Evolutionary conservation across 768 basidiomycete genomes (phyloP).

Genomic region (Solioccasus polychromus): DNA sequence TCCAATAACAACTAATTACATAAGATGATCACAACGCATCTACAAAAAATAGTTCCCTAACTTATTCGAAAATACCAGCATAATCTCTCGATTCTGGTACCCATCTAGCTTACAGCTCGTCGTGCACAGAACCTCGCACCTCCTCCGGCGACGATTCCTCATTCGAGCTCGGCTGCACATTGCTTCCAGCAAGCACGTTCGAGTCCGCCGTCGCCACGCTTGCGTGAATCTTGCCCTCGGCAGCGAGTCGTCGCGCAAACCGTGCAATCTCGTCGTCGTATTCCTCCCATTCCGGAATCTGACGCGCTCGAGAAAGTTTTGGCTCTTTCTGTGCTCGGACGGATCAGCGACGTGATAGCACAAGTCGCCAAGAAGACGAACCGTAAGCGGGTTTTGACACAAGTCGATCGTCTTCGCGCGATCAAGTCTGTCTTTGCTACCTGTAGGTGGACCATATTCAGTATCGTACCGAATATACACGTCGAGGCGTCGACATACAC

Average conservation of each 20-base stretch:
- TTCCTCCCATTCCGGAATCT: constrained; percentile 96
- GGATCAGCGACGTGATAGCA: constrained; percentile 1
- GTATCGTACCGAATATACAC: background rate
- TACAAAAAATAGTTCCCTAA: too few relatives aligned
- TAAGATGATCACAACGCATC: too few relatives aligned
- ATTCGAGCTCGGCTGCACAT: constrained; percentile 24
- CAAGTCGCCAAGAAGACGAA: constrained; percentile 34
- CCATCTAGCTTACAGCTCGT: constrained; percentile 17
- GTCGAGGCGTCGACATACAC: constrained; percentile 55
- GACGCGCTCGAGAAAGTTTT: constrained; percentile 86
- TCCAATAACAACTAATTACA: too few relatives aligned
- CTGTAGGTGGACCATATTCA: constrained; percentile 33
- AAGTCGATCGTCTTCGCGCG: constrained; percentile 90
- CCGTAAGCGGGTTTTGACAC: constrained; percentile 94
- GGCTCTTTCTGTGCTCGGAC: constrained; percentile 79
- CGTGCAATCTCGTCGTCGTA: constrained; percentile 89
- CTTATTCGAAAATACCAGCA: too few relatives aligned
- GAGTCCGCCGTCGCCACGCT: constrained; percentile 66
- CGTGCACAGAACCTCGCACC: constrained; percentile 3
- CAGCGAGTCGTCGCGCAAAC: constrained; percentile 71
- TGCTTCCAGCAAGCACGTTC: constrained; percentile 59
- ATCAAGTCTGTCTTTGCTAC: constrained; percentile 78
- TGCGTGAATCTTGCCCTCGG: constrained; percentile 66
- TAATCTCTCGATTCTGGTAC: too few relatives aligned
- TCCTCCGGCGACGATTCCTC: background rate